Evolutionary conservation across 148 eudicot species (phyloP).

Genomic region (Simmondsia chinensis): DNA sequence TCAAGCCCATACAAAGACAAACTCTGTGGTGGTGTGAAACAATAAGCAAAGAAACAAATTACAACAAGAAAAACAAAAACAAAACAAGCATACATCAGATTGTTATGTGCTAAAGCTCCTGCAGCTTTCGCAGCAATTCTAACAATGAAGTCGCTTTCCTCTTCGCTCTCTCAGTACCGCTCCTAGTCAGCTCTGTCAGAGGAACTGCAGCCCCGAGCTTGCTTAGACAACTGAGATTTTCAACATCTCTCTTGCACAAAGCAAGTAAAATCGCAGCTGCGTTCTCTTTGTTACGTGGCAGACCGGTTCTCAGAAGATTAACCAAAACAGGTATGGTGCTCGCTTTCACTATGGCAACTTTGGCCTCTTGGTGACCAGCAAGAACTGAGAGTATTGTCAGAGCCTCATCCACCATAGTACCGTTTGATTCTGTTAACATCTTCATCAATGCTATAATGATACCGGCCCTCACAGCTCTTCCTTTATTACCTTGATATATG

Average conservation of each 20-base stretch:
- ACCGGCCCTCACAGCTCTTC: constrained; percentile 83
- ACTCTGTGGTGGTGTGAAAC: no score
- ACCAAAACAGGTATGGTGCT: constrained; percentile 60
- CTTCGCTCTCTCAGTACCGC: constrained; percentile 82
- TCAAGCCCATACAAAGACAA: no score
- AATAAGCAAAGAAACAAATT: no score
- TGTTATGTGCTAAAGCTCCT: constrained; percentile 25
- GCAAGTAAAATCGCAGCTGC: constrained; percentile 74
- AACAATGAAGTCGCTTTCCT: constrained; percentile 75
- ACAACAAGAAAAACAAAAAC: no score
- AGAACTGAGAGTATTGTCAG: constrained; percentile 80
- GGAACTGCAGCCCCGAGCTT: constrained; percentile 70
- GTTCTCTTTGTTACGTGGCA: constrained; percentile 74
- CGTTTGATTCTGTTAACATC: constrained; percentile 58
- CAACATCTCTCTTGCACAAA: constrained; percentile 69
- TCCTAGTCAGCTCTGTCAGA: constrained; percentile 48
- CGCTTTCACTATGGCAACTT: constrained; percentile 53
- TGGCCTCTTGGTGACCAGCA: constrained; percentile 81
- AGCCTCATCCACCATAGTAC: constrained; percentile 72
- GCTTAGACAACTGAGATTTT: constrained; percentile 52
- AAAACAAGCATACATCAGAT: no score
- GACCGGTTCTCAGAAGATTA: constrained; percentile 61
- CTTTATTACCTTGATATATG: constrained; percentile 82
- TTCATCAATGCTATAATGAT: constrained; percentile 51
- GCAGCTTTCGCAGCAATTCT: constrained; percentile 60